These are phyloP conservation scores for Mollisiaceae sp. DNA, from an alignment of 2,329 filamentous ascomycete species.

Conservation along the genomic window DNA sequence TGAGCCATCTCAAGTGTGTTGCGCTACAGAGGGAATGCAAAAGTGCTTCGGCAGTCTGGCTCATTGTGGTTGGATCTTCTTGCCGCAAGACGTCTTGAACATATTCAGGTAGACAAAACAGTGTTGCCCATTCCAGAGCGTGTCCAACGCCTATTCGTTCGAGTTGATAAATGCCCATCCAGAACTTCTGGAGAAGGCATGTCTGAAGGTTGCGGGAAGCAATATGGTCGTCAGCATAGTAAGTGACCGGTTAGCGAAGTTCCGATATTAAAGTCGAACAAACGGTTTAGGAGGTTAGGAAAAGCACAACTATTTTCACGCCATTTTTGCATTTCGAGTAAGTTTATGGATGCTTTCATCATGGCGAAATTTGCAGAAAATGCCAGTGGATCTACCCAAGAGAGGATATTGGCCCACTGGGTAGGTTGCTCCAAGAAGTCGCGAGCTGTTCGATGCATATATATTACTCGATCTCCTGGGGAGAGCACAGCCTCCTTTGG, in stretches of 20 bases:
- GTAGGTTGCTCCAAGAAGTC: background rate
- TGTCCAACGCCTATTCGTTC: background rate
- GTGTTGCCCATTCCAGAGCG: background rate
- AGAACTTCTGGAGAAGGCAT: background rate
- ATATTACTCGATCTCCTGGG: background rate
- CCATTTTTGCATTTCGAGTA: background rate
- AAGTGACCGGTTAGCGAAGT: background rate
- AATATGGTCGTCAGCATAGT: background rate
- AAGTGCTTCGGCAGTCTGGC: background rate
- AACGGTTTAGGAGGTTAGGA: background rate
- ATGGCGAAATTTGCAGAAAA: background rate
- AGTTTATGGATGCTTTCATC: background rate
- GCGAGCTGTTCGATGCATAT: background rate
- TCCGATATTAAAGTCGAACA: no score
- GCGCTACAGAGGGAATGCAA: conserved; percentile 3
- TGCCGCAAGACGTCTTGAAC: background rate
- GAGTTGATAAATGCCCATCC: background rate
- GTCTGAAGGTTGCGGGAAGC: background rate
- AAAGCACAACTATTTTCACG: background rate
- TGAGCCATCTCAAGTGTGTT: background rate
- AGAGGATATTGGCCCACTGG: background rate
- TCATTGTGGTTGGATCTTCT: background rate
- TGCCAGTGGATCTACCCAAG: background rate
- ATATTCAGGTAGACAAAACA: background rate
- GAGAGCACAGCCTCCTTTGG: background rate